Percentiles rank a stretch among this genome's conserved stretches.
phyloP scores from a whole-genome alignment of 2,329 filamentous ascomycete genomes.

The Aspergillus sp. region DNA sequence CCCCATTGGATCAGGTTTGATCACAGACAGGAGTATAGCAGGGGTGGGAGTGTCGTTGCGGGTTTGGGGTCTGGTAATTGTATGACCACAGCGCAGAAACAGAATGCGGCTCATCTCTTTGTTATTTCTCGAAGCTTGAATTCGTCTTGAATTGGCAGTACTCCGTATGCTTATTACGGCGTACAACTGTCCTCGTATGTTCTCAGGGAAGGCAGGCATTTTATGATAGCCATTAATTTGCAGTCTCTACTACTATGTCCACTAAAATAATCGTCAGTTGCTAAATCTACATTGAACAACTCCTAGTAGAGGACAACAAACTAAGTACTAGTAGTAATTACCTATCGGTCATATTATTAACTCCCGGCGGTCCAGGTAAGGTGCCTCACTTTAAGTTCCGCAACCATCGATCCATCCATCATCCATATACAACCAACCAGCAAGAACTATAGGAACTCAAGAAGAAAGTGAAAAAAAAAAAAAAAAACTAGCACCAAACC shows the following conservation, averaged over 20 bases:
- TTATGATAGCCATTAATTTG: neutral
- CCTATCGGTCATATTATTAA: neutral
- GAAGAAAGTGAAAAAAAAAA: neutral
- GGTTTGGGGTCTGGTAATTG: neutral
- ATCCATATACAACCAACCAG: slow-evolving; percentile 5
- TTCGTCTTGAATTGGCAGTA: neutral
- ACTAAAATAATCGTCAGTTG: neutral
- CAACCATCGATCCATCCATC: neutral
- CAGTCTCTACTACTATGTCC: neutral
- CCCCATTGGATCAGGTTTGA: neutral
- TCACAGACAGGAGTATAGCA: neutral
- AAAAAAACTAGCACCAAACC: neutral
- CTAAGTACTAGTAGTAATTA: neutral
- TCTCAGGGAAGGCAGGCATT: neutral
- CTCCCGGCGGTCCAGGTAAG: neutral
- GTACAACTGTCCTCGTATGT: too few relatives aligned
- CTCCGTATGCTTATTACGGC: neutral
- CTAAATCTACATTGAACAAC: neutral
- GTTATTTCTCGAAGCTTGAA: neutral
- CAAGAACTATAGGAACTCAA: neutral
- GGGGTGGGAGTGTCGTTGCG: neutral
- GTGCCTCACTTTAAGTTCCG: neutral
- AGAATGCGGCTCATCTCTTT: neutral
- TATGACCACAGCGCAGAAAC: neutral
- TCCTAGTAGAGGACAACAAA: too few relatives aligned